A percentile compares a stretch with the other conserved stretches of the same genome.
phyloP scores from a whole-genome alignment of 495 filamentous ascomycete genomes.

The Cetradonia linearis region DNA sequence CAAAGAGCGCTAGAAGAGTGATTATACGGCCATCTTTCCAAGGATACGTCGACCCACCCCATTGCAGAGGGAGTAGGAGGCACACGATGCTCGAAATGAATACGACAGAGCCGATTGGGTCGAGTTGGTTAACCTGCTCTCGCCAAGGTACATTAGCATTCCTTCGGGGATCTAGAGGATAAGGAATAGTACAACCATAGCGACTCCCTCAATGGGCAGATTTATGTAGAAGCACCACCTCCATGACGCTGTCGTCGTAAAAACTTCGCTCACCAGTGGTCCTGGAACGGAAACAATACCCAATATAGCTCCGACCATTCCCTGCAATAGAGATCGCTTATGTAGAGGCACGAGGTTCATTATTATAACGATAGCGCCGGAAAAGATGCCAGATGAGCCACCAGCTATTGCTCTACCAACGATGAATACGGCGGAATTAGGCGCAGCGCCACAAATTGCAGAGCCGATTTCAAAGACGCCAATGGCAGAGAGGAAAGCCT shows the following conservation, averaged over 20 bases:
- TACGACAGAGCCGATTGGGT: slow-evolving; percentile 37
- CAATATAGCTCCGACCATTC: slow-evolving; percentile 38
- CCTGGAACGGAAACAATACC: slow-evolving; percentile 46
- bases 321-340: slow-evolving; percentile 41
- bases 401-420: slow-evolving; percentile 48
- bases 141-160: slow-evolving; percentile 29
- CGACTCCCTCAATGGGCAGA: slow-evolving; percentile 47
- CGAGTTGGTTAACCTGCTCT: slow-evolving; percentile 40
- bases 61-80: slow-evolving; percentile 49
- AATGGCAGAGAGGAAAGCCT: slow-evolving; percentile 40
- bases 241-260: slow-evolving; percentile 32
- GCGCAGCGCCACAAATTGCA: slow-evolving; percentile 61
- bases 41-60: slow-evolving; percentile 47
- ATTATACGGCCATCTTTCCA: slow-evolving; percentile 47
- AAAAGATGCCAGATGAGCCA: slow-evolving; percentile 43
- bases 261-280: slow-evolving; percentile 32
- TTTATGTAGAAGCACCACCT: slow-evolving; percentile 60
- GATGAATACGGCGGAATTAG: slow-evolving; percentile 59
- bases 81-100: slow-evolving; percentile 44
- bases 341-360: slow-evolving; percentile 45
- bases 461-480: slow-evolving; percentile 53
- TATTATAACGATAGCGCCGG: slow-evolving; percentile 45
- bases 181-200: slow-evolving; percentile 38
- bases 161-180: slow-evolving; percentile 36
- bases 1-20: slow-evolving; percentile 41